Base-by-base conservation (phyloP, 1,139 yeast species). In the Protomyces macrosporus region DNA sequence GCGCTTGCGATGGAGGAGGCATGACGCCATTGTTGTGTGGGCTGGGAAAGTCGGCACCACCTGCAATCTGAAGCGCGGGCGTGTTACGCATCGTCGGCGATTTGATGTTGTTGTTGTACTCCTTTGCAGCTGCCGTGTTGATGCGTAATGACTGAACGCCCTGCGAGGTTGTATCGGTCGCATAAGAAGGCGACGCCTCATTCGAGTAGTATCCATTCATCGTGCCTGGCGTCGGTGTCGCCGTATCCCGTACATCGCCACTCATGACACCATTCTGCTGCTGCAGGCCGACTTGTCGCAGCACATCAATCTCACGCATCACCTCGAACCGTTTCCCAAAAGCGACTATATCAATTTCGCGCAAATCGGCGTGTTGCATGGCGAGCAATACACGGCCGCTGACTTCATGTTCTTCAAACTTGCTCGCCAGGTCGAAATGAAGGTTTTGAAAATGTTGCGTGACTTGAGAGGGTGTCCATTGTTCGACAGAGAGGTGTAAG, bases 321-420 rank as follows among this genome's bases (percentile, higher is more conserved):
- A 95, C 83, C 74, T 91, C 97, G 75, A 90, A 93, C 67, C 99
- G 80, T 0, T 97, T 91, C 32, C 99, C 99, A 77, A 93, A 93
- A 3, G 96, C 88, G 64, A 85, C 82, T 62, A 93, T 93, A 68
- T 91, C 98, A 66, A 93, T 79, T 74, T 93, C 98, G 73, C 93
- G 93, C 71, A 93, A 80, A 71, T 88, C 88, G 0, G 90, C 82
- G 69, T 91, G 80, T 72, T 91, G 97, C 69, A 95, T 80, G 73
- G 91, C 96, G 64, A 93, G 79, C 60, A 93, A 76, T 60, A 93
- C 91, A 2, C 84, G 79, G 16, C 98, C 98, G 0, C 93, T 86
- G 66, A 93, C 90, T 71, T 90, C 89, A 75, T 93, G 98, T 69
- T 86, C 82, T 4, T 87, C 83, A 74, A 95, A 95, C 71, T 88